Percentiles rank a stretch among this genome's conserved stretches.
These are phyloP conservation scores for Colletotrichum musicola DNA, from an alignment of 2,329 filamentous ascomycete genomes.

Conservation along the genomic window DNA sequence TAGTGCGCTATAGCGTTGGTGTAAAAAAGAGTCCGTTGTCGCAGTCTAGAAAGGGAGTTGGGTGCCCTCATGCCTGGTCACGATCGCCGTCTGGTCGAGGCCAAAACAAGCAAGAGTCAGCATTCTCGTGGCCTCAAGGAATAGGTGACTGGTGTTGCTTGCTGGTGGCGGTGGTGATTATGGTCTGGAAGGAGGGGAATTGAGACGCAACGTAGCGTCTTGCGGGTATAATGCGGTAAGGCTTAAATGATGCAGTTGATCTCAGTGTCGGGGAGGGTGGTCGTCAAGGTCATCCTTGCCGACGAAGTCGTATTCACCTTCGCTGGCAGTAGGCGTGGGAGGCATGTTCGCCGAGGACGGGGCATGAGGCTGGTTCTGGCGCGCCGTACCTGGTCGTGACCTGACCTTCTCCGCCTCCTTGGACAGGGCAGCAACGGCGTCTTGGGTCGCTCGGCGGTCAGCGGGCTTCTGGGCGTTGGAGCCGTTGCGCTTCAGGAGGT, in stretches of 20 bases:
- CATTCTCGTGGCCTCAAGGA: conserved; percentile 28
- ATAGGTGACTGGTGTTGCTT: conserved; percentile 20
- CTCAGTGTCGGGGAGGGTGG: conserved; percentile 31
- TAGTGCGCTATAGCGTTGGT: conserved; percentile 18
- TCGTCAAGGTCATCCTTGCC: conserved; percentile 43
- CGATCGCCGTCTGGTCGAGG: conserved; percentile 52
- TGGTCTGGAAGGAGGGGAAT: conserved; percentile 2
- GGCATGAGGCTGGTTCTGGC: conserved; percentile 63
- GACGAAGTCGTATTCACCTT: conserved; percentile 66
- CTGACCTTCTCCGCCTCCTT: conserved; percentile 52
- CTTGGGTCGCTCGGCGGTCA: conserved; percentile 40
- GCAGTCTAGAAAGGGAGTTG: conserved; percentile 25
- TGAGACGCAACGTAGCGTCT: conserved; percentile 18
- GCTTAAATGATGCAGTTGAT: conserved; percentile 12
- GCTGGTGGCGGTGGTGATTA: conserved; percentile 12
- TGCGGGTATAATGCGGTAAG: conserved; percentile 27
- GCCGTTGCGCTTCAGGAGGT: conserved; percentile 69
- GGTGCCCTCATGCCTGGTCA: conserved; percentile 46
- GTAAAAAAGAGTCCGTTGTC: conserved; percentile 26
- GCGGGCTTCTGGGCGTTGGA: conserved; percentile 40
- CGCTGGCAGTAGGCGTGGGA: conserved; percentile 71
- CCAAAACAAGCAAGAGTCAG: conserved; percentile 38
- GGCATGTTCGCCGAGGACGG: conserved; percentile 69
- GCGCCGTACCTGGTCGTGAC: conserved; percentile 67
- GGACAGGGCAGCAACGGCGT: conserved; percentile 43